phyloP scores from a whole-genome alignment of 2,329 filamentous ascomycete genomes.

The Phyllosticta ampelicida region DNA sequence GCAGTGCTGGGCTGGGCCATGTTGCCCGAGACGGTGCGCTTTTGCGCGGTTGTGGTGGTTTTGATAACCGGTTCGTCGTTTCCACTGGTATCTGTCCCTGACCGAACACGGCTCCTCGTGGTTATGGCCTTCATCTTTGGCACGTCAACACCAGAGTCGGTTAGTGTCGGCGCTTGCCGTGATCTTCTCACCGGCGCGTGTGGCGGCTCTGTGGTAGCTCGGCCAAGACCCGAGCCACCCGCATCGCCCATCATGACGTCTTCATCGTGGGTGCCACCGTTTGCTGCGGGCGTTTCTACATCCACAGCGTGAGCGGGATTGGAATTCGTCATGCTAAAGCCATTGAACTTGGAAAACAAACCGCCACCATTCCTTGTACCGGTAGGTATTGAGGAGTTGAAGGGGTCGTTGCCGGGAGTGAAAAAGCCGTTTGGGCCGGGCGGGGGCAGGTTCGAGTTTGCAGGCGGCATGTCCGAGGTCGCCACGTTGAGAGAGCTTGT shows the following conservation, averaged over 20 bases:
- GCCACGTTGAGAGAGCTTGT: constrained; percentile 22
- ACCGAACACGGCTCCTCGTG: constrained; percentile 28
- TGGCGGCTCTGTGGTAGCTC: constrained; percentile 32
- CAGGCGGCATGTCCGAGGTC: constrained; percentile 10
- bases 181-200: constrained; percentile 37
- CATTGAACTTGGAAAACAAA: constrained; percentile 33
- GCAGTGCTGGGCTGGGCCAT: constrained; percentile 28
- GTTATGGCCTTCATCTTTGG: constrained; percentile 30
- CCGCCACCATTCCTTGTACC: constrained; percentile 26
- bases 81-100: constrained; percentile 30
- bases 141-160: constrained; percentile 21
- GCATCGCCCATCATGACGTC: constrained; percentile 33
- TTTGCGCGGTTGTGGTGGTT: constrained; percentile 48
- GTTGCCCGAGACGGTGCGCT: constrained; percentile 87
- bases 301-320: constrained; percentile 16
- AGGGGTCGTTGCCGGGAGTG: constrained; percentile 34
- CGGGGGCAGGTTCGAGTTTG: background rate
- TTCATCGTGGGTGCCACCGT: constrained; percentile 29
- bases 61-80: constrained; percentile 27
- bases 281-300: constrained; percentile 38
- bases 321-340: constrained; percentile 21
- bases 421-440: constrained; percentile 4
- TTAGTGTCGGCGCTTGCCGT: constrained; percentile 24
- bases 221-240: constrained; percentile 21
- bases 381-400: constrained; percentile 24